Evolutionary conservation across 306 rosid genomes (phyloP), one percentile per base, ranked within the genome.

Genomic region (Cucumis hystrix): DNA sequence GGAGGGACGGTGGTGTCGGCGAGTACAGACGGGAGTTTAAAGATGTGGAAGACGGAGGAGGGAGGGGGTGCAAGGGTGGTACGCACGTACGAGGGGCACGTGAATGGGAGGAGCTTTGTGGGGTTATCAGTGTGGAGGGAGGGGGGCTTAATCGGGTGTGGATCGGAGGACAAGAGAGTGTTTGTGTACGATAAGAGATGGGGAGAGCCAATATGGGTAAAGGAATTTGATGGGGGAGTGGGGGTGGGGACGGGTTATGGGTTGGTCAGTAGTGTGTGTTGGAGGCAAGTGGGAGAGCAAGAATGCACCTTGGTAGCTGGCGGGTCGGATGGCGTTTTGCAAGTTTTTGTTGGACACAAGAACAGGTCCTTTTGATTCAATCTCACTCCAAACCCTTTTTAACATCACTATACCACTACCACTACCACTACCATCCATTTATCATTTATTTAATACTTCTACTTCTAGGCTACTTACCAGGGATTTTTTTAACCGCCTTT

Each of bases 231-330:
- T 8, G 49, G 76, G 37, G 37, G 37, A 6, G 16, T 59, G 43
- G 6, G 37, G 7, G 16, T 59, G 43, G 6, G 84, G 70, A 1
- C 56, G 6, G 83, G 77, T 2, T 28, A 23, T 0, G 82, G 86
- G 12, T 87, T 87, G 37, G 93, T 89, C 49, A 87, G 93, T 49
- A 82, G 91, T 9, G 91, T 89, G 28, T 83, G 88, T 49, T 89
- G 93, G 93, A 70, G 87, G 75, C 89, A 89, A 63, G 65, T 49
- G 20, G 87, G 77, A 0, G 87, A 77, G 68, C 86, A 89, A 9
- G 63, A 83, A 10, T 89, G 89, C 37, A 87, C 86, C 1, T 81
- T 89, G 0, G 66, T 87, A 51, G 88, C 88, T 0, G 93, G 88
- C 23, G 93, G 93, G 5, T 89, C 91, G 20, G 83, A 87, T 51